Percentiles rank a stretch among this genome's conserved stretches.
These are phyloP conservation scores for Areca catechu DNA, from an alignment of 176 grass and related monocot species.

Conservation along the genomic window DNA sequence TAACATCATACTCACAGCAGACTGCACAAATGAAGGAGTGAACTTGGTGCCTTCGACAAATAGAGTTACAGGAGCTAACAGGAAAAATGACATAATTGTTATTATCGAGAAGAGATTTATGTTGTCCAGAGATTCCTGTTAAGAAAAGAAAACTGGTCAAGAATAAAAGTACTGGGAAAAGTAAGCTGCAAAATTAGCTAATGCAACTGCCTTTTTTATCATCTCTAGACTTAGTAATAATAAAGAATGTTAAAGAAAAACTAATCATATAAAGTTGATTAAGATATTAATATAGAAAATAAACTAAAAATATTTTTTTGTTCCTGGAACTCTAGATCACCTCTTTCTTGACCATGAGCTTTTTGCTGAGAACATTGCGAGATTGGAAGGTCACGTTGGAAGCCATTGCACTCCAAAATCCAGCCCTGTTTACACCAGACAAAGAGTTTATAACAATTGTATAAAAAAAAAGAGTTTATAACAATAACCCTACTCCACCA, in stretches of 20 bases:
- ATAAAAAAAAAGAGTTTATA: too few relatives aligned
- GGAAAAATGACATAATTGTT: constrained; percentile 91
- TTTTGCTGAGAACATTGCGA: constrained; percentile 94
- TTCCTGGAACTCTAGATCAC: constrained; percentile 16
- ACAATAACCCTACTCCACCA: too few relatives aligned
- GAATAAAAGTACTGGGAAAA: background rate
- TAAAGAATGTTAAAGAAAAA: constrained; percentile 32
- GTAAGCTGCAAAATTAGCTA: too few relatives aligned
- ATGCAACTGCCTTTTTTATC: background rate
- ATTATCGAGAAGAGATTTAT: constrained; percentile 96
- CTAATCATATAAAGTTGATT: constrained; percentile 38
- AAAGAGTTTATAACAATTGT: background rate
- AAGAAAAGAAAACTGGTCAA: background rate
- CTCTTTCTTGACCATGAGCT: constrained; percentile 98
- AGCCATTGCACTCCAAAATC: constrained; percentile 94
- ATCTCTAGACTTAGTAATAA: constrained; percentile 26
- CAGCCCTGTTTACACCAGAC: constrained; percentile 35
- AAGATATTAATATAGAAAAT: constrained; percentile 29
- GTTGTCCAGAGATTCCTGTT: constrained; percentile 68
- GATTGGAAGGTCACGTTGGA: constrained; percentile 96
- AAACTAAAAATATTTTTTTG: background rate
- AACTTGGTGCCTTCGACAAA: constrained; percentile 80
- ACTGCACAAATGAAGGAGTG: constrained; percentile 62
- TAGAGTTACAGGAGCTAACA: constrained; percentile 64
- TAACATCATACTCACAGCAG: constrained; percentile 53